A percentile compares a stretch with the other conserved stretches of the same genome.
Conservation (phyloP, 1,284 basidiomycete genomes). For the Gymnopus androsaceus region DNA sequence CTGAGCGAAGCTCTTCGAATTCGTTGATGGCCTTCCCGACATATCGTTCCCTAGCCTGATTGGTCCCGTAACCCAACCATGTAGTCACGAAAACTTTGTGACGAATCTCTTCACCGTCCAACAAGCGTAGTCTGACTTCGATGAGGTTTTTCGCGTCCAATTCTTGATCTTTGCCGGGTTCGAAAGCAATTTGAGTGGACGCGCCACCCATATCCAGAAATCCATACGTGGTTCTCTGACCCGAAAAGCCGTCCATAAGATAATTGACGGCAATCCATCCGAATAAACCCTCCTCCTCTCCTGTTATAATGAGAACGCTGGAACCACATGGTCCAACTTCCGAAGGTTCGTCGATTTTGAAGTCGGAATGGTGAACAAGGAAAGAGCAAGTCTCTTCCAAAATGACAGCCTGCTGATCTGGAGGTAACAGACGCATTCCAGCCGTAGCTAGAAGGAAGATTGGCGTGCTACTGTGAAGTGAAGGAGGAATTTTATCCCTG, state of each 20-base stretch:
- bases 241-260: constrained; percentile 93
- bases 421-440: constrained; percentile 89
- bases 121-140: constrained; percentile 78
- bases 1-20: constrained; percentile 44
- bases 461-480: constrained; percentile 81
- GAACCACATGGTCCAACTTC: constrained; percentile 79
- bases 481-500: constrained; percentile 80
- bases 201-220: constrained; percentile 99
- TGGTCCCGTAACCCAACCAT: constrained; percentile 98
- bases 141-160: constrained; percentile 65
- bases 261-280: constrained; percentile 99
- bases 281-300: constrained; percentile 97
- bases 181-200: constrained; percentile 97
- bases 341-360: constrained; percentile 68
- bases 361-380: constrained; percentile 73
- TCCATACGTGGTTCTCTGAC: constrained; percentile 83
- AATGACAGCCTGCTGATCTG: constrained; percentile 71
- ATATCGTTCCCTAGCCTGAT: constrained; percentile 92
- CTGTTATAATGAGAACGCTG: constrained; percentile 92
- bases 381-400: constrained; percentile 79
- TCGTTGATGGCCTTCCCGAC: constrained; percentile 66
- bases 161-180: constrained; percentile 63
- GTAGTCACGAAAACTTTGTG: constrained; percentile 98
- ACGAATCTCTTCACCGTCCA: constrained; percentile 84
- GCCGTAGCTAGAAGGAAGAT: constrained; percentile 96